A percentile compares a stretch with the other conserved stretches of the same genome.
Conservation (phyloP, 108 stramenopile genomes). For the Poteriospumella lacustris region DNA sequence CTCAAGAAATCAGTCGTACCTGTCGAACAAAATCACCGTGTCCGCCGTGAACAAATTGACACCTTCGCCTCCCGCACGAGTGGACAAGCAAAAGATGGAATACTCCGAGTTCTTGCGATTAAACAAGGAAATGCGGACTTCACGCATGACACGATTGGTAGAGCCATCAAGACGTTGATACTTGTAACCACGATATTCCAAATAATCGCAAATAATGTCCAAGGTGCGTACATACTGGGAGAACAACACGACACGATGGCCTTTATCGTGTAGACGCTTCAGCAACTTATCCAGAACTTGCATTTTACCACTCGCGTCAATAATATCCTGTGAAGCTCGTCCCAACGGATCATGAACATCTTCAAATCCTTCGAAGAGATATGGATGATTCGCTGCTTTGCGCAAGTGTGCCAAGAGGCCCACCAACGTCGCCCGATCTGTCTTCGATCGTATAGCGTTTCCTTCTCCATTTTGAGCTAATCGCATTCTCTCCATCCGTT, state of each 20-base stretch:
- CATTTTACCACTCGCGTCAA: slow-evolving; percentile 72
- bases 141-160: slow-evolving; percentile 83
- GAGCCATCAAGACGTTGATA: slow-evolving; percentile 95
- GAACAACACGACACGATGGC: slow-evolving; percentile 57
- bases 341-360: not conserved
- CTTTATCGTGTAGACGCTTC: slow-evolving; percentile 50
- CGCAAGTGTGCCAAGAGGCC: slow-evolving; percentile 1
- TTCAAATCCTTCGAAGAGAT: slow-evolving; percentile 14
- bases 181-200: slow-evolving; percentile 65
- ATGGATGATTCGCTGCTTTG: slow-evolving; percentile 25
- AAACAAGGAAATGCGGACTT: slow-evolving; percentile 86
- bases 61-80: slow-evolving; percentile 90
- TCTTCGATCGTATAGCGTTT: too few relatives aligned
- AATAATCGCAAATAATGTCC: slow-evolving; percentile 60
- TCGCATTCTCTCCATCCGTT: not conserved
- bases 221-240: slow-evolving; percentile 60
- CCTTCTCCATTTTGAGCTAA: not conserved
- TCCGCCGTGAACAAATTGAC: slow-evolving; percentile 96
- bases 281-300: slow-evolving; percentile 55
- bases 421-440: not conserved
- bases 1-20: too few relatives aligned
- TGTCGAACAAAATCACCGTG: slow-evolving; percentile 96
- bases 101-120: slow-evolving; percentile 77
- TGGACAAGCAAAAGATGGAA: slow-evolving; percentile 89
- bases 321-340: not conserved